These are phyloP conservation scores for Heliamphora exappendiculata DNA, from an alignment of 148 eudicot genomes.

Conservation along the genomic window DNA sequence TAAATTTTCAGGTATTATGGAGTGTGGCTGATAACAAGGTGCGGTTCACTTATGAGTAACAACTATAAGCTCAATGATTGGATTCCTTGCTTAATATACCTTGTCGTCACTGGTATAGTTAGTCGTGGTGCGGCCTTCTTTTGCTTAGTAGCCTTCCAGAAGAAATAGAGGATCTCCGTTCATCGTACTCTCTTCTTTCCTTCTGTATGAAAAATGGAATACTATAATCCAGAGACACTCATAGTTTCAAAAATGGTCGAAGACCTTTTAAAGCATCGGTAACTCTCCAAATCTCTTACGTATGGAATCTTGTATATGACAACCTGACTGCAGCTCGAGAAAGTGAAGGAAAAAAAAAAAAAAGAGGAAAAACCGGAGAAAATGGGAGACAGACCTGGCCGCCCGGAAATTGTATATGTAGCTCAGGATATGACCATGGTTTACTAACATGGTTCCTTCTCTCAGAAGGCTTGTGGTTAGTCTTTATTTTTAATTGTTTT, in stretches of 20 bases:
- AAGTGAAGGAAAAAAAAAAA: background rate
- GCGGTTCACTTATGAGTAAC: slow-evolving; percentile 50
- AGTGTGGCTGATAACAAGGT: slow-evolving; percentile 82
- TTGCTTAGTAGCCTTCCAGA: slow-evolving; percentile 62
- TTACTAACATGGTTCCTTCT: background rate
- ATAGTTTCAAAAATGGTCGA: background rate
- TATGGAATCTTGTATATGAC: slow-evolving; percentile 8
- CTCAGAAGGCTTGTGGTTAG: background rate
- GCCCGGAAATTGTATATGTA: background rate
- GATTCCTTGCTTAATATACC: slow-evolving; percentile 36
- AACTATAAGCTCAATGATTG: slow-evolving; percentile 53
- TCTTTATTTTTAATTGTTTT: background rate
- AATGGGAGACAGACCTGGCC: background rate
- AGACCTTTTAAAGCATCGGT: background rate
- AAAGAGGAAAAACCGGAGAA: background rate
- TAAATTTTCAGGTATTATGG: slow-evolving; percentile 56
- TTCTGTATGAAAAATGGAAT: slow-evolving; percentile 4
- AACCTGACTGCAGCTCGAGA: background rate
- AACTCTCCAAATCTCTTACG: background rate
- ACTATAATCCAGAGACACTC: background rate
- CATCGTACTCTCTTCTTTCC: background rate
- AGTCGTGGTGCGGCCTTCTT: slow-evolving; percentile 57
- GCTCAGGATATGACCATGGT: background rate
- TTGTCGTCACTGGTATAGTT: slow-evolving; percentile 37
- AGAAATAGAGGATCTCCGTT: slow-evolving; percentile 32